A percentile compares a stretch with the other conserved stretches of the same genome.
These are phyloP conservation scores for Venturia carpophila DNA, from an alignment of 2,329 filamentous ascomycete genomes.

Conservation along the genomic window DNA sequence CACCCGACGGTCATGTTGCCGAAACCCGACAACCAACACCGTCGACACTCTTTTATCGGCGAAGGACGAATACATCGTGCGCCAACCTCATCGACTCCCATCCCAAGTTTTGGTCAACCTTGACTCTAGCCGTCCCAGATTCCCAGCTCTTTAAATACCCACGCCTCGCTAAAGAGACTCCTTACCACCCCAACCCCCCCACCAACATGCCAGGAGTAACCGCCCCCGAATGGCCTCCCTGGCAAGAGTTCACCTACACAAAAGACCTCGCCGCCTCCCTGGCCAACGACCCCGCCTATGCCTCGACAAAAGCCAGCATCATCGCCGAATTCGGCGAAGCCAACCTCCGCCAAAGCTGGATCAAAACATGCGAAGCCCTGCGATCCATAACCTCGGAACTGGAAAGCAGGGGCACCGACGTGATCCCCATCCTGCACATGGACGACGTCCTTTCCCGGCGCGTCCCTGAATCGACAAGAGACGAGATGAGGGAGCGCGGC, in stretches of 20 bases:
- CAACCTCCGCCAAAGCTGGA: conserved; percentile 32
- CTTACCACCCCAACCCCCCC: neutral
- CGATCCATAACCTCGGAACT: conserved; percentile 28
- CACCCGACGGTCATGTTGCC: neutral
- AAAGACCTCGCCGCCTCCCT: neutral
- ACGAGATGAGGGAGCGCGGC: neutral
- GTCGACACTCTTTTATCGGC: neutral
- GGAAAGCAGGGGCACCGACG: neutral
- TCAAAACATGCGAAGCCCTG: conserved; percentile 33
- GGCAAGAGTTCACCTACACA: conserved; percentile 3
- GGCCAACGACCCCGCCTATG: neutral
- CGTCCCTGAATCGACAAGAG: neutral
- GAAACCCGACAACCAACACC: neutral
- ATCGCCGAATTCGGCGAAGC: conserved; percentile 32
- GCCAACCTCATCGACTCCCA: neutral
- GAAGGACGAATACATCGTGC: neutral
- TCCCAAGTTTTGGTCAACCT: neutral
- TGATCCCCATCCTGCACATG: neutral
- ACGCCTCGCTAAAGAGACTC: too few relatives aligned
- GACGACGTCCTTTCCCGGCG: neutral
- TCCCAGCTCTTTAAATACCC: neutral
- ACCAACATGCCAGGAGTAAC: neutral
- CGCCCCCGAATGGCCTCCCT: neutral
- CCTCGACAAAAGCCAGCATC: conserved; percentile 29
- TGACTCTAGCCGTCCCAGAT: neutral